These are phyloP conservation scores for Erodium trifolium DNA, from an alignment of 441 rosid genomes.

Conservation along the genomic window DNA sequence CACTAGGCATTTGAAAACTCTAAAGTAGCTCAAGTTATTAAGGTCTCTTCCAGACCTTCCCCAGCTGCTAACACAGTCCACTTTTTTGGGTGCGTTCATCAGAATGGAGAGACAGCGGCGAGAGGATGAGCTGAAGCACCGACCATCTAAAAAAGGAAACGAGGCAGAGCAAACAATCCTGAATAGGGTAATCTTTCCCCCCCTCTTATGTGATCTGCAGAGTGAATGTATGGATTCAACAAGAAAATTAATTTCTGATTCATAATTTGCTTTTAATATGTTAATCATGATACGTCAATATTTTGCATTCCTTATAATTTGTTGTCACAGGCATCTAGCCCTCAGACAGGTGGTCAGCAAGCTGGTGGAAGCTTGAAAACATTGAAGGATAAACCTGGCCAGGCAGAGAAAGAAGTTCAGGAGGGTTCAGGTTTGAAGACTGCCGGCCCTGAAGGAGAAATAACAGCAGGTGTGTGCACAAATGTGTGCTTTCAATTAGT, in stretches of 20 bases:
- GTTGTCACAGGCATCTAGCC: slow-evolving; percentile 67
- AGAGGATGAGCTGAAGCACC: slow-evolving; percentile 81
- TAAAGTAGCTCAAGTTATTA: neutral
- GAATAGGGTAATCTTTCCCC: slow-evolving; percentile 49
- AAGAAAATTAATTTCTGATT: slow-evolving; percentile 12
- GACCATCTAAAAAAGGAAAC: slow-evolving; percentile 71
- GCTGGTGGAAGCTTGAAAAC: slow-evolving; percentile 87
- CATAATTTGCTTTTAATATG: neutral
- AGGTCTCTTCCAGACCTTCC: neutral
- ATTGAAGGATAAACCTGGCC: slow-evolving; percentile 67
- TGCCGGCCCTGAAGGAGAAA: slow-evolving; percentile 93
- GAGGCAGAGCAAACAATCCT: slow-evolving; percentile 87
- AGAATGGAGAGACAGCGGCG: slow-evolving; percentile 99
- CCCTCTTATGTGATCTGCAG: neutral
- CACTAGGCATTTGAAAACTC: neutral
- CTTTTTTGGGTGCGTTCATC: slow-evolving; percentile 8
- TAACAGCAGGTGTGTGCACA: slow-evolving; percentile 79
- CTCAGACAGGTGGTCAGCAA: slow-evolving; percentile 64
- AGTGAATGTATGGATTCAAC: neutral
- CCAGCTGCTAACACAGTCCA: slow-evolving; percentile 3
- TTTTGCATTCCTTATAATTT: slow-evolving; percentile 14
- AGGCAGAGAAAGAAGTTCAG: slow-evolving; percentile 44
- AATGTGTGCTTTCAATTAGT: slow-evolving; percentile 13
- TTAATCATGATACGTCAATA: neutral
- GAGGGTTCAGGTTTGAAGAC: slow-evolving; percentile 80